Evolutionary conservation across 2,329 filamentous ascomycete species (phyloP).

Genomic region (Bretziella fagacearum): DNA sequence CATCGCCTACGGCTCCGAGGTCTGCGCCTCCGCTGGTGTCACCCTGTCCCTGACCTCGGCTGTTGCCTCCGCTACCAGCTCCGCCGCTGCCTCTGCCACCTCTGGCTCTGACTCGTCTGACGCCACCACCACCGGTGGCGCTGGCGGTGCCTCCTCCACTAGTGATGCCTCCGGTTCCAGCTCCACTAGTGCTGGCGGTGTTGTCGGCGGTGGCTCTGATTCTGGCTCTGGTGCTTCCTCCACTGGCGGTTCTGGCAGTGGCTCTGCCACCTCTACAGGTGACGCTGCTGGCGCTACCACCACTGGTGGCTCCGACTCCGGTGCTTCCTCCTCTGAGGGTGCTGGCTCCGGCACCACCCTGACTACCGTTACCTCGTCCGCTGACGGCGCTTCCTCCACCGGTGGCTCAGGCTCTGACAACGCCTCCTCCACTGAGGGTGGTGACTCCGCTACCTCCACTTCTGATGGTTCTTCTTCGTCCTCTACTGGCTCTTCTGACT

Average conservation of each 20-base stretch:
- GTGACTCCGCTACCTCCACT: conserved; percentile 11
- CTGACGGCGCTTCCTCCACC: conserved; percentile 17
- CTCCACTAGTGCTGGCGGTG: background rate
- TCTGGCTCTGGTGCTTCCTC: conserved; percentile 5
- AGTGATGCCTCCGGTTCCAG: background rate
- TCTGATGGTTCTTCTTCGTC: conserved; percentile 15
- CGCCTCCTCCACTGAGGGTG: conserved; percentile 18
- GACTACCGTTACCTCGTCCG: conserved; percentile 17
- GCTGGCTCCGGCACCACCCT: conserved; percentile 13
- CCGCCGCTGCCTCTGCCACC: conserved; percentile 16
- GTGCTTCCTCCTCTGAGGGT: conserved; percentile 12
- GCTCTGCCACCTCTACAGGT: conserved; percentile 14
- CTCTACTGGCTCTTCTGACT: conserved; percentile 17
- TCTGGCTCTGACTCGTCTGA: conserved; percentile 1
- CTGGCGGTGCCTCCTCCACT: background rate
- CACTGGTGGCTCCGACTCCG: conserved; percentile 11
- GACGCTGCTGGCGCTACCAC: conserved; percentile 14
- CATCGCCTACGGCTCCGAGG: conserved; percentile 24
- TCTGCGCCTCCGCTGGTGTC: conserved; percentile 21
- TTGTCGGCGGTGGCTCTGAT: conserved; percentile 1
- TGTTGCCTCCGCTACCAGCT: conserved; percentile 16
- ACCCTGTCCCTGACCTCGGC: conserved; percentile 12
- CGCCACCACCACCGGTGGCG: background rate
- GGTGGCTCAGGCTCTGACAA: conserved; percentile 17
- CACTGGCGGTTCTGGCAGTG: background rate